A percentile compares a stretch with the other conserved stretches of the same genome.
phyloP scores from a whole-genome alignment of 768 basidiomycete species.

The Gloeopeniophorella convolvens region DNA sequence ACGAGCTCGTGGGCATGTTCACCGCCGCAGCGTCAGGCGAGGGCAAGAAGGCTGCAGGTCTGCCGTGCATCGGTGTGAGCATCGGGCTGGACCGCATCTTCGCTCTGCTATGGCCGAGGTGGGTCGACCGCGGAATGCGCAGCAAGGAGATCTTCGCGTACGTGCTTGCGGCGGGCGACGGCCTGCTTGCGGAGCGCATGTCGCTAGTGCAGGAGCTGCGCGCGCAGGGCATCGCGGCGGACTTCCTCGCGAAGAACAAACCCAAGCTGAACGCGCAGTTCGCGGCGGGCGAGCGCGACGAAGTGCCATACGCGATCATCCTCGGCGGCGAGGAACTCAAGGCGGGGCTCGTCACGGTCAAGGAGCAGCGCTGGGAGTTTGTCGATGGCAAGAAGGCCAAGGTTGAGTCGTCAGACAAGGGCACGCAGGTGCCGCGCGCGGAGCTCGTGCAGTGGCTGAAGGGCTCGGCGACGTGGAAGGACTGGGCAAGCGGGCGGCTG shows the following conservation, averaged over 20 bases:
- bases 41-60: constrained; percentile 54
- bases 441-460: constrained; percentile 33
- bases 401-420: constrained; percentile 43
- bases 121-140: constrained; percentile 70
- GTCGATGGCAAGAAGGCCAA: constrained; percentile 64
- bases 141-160: constrained; percentile 92
- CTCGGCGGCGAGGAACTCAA: constrained; percentile 84
- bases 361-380: constrained; percentile 83
- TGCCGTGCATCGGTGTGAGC: constrained; percentile 90
- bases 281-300: constrained; percentile 83
- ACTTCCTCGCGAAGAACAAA: constrained; percentile 89
- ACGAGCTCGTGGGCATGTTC: constrained; percentile 91
- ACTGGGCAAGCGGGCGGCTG: constrained; percentile 30
- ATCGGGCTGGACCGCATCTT: constrained; percentile 94
- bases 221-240: constrained; percentile 87
- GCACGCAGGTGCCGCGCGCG: constrained; percentile 35
- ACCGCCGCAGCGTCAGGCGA: constrained; percentile 71
- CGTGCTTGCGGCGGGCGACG: constrained; percentile 88
- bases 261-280: constrained; percentile 87
- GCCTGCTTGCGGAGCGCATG: constrained; percentile 80
- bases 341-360: constrained; percentile 80
- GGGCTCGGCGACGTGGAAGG: constrained; percentile 25
- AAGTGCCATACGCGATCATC: constrained; percentile 89
- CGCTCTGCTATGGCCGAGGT: constrained; percentile 82
- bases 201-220: constrained; percentile 72